A percentile compares a stretch with the other conserved stretches of the same genome.
Conservation (phyloP, 768 basidiomycete genomes). For the Cyclocybe cylindracea region DNA sequence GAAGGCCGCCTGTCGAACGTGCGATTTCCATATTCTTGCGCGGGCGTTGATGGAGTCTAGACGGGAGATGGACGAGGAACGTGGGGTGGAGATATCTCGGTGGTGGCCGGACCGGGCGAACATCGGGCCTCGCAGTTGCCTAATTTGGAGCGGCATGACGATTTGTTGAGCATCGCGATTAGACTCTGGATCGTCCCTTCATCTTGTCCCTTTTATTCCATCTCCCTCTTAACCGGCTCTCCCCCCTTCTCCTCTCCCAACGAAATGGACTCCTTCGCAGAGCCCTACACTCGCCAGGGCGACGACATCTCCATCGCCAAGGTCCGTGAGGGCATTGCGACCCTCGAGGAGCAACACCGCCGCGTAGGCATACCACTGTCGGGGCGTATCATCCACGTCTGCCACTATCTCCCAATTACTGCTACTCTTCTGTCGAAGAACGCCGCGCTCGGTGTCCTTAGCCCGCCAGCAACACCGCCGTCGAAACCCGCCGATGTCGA, state of each 20-base stretch:
- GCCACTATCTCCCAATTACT: conserved; percentile 84
- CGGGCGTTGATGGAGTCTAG: no score
- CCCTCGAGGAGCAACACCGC: conserved; percentile 72
- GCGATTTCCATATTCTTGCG: no score
- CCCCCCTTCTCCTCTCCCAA: not conserved
- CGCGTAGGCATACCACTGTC: conserved; percentile 73
- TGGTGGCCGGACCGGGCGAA: conserved; percentile 19
- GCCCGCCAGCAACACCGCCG: conserved; percentile 82
- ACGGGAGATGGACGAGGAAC: no score
- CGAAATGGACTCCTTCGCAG: conserved; percentile 71
- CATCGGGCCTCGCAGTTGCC: conserved; percentile 19
- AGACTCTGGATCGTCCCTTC: conserved; percentile 6
- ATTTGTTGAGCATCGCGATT: conserved; percentile 27
- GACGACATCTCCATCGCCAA: conserved; percentile 71
- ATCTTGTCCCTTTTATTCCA: conserved; percentile 10
- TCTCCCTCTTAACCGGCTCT: conserved; percentile 8
- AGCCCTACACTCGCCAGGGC: conserved; percentile 65
- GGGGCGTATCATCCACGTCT: conserved; percentile 90
- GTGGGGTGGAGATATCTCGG: conserved; percentile 19
- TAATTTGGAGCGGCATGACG: conserved; percentile 20
- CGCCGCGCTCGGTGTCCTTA: conserved; percentile 46
- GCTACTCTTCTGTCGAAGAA: conserved; percentile 52
- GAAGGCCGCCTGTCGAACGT: no score
- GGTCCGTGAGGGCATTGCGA: conserved; percentile 70
- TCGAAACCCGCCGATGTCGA: conserved; percentile 50